Evolutionary conservation across 2,329 filamentous ascomycete genomes (phyloP).

Genomic region (Fusarium sororula): DNA sequence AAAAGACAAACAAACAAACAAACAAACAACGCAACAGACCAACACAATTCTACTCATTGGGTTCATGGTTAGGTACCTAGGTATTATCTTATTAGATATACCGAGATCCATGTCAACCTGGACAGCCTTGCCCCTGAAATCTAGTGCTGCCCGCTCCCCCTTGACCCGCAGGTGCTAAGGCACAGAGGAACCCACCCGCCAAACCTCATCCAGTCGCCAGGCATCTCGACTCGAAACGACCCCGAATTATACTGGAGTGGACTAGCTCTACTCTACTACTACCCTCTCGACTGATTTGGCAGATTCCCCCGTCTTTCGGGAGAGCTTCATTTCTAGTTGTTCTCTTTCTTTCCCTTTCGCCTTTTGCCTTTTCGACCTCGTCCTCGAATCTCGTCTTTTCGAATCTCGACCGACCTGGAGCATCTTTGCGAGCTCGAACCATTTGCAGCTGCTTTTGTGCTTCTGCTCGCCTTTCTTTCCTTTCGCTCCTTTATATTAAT

Average conservation of each 20-base stretch:
- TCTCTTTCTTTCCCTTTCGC: conserved; percentile 15
- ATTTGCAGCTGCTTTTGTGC: conserved; percentile 7
- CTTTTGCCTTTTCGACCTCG: conserved; percentile 1
- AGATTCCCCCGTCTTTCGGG: conserved; percentile 36
- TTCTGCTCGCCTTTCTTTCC: conserved; percentile 15
- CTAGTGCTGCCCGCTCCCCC: conserved; percentile 32
- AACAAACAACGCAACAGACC: not conserved
- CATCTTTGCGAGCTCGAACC: not conserved
- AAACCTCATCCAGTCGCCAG: conserved; percentile 2
- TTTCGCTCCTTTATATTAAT: conserved; percentile 19
- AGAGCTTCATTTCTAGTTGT: conserved; percentile 19
- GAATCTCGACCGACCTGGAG: conserved; percentile 8
- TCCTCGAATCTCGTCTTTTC: not conserved
- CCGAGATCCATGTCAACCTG: conserved; percentile 20
- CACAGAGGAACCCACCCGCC: conserved; percentile 18
- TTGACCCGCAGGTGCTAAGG: conserved; percentile 28
- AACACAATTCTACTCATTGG: not conserved
- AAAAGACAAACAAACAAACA: not conserved
- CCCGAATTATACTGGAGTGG: conserved; percentile 34
- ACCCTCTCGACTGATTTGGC: conserved; percentile 25
- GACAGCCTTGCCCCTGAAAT: conserved; percentile 38
- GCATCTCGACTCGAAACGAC: conserved; percentile 25
- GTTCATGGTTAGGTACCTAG: conserved; percentile 8
- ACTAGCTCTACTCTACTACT: conserved; percentile 1
- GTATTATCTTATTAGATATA: not conserved